Conservation (phyloP, 371 early-diverging fungal species). For the Apophysomyces variabilis region DNA sequence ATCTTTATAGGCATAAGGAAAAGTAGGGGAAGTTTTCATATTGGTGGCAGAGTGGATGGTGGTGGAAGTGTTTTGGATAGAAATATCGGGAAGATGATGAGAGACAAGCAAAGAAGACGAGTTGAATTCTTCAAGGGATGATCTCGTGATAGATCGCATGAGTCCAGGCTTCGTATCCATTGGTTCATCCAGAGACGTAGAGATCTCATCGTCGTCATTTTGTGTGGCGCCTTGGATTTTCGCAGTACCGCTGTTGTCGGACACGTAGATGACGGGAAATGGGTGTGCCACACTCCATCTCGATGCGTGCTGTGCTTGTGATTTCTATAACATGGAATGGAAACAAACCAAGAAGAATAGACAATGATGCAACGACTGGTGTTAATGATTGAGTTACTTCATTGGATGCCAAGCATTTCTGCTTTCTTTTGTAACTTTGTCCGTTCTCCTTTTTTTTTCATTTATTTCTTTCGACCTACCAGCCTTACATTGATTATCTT, state of each 20-base stretch:
- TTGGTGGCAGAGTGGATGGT: not conserved
- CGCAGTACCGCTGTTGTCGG: conserved; percentile 2
- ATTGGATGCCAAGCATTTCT: too few relatives aligned
- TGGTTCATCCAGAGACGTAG: not conserved
- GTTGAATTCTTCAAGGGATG: conserved; percentile 3
- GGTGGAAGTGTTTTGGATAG: not conserved
- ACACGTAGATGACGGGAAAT: conserved; percentile 7
- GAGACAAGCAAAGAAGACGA: conserved; percentile 6
- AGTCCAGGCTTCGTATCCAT: conserved; percentile 5
- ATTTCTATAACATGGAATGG: not conserved
- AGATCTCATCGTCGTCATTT: conserved; percentile 8
- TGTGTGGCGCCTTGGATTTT: conserved; percentile 8
- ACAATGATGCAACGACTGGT: not conserved
- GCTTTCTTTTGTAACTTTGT: not conserved
- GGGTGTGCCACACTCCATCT: not conserved
- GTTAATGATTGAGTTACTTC: not conserved
- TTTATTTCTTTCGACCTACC: not conserved
- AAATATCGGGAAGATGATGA: conserved; percentile 10
- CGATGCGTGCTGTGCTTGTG: not conserved
- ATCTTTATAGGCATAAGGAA: not conserved
- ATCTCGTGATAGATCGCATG: conserved; percentile 10
- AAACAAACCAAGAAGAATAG: not conserved
- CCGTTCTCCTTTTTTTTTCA: not conserved
- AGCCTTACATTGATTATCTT: not conserved
- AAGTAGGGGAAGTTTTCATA: not conserved